Conservation (phyloP, 73 alveolate species). For the Paramecium biaurelia region DNA sequence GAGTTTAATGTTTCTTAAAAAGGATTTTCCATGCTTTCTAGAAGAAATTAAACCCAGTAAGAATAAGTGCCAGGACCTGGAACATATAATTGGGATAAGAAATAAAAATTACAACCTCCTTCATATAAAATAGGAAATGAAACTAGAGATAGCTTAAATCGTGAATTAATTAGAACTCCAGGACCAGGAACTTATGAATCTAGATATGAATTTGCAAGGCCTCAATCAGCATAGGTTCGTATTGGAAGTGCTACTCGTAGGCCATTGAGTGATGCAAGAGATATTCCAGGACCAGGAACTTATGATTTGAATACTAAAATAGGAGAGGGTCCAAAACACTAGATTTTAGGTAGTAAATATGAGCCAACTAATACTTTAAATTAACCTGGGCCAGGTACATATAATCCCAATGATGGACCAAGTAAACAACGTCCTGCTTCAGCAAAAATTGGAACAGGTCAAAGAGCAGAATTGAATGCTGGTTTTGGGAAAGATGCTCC, state of each 20-base stretch:
- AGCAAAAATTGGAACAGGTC: constrained; percentile 42
- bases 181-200: constrained; percentile 59
- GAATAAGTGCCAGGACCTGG: constrained; percentile 65
- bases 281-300: constrained; percentile 65
- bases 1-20: neutral
- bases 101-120: constrained; percentile 19
- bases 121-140: constrained; percentile 42
- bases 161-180: neutral
- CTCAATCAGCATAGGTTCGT: constrained; percentile 61
- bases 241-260: constrained; percentile 56
- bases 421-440: constrained; percentile 35
- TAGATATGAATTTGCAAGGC: constrained; percentile 59
- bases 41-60: constrained; percentile 39
- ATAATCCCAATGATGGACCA: constrained; percentile 19
- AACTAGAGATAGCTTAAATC: neutral
- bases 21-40: constrained; percentile 51
- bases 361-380: neutral
- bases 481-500: constrained; percentile 35
- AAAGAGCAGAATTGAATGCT: neutral
- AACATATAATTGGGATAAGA: constrained; percentile 45
- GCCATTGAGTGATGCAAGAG: constrained; percentile 43
- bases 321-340: constrained; percentile 43
- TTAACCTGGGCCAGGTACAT: constrained; percentile 48
- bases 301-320: neutral
- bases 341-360: constrained; percentile 14